These are phyloP conservation scores for Solidago caesia DNA, from an alignment of 129 eudicot genomes.

Conservation along the genomic window DNA sequence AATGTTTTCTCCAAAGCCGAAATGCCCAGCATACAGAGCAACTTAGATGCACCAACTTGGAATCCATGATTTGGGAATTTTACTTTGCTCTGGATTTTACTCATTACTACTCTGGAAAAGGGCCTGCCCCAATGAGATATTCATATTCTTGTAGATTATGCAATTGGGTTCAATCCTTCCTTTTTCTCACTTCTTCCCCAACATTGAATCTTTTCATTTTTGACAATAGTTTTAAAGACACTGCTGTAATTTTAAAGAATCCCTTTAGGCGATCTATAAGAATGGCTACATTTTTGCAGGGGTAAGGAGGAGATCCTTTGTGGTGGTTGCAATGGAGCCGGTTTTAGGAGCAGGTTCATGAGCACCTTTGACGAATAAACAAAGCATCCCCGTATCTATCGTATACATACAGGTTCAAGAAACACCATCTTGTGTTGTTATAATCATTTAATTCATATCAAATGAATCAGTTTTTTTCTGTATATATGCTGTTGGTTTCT, in stretches of 20 bases:
- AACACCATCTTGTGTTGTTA: background rate
- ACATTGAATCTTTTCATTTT: background rate
- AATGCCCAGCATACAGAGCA: background rate
- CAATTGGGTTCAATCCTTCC: background rate
- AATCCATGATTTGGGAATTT: background rate
- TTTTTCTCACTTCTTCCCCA: background rate
- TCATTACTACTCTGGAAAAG: conserved; percentile 6
- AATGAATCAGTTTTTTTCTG: background rate
- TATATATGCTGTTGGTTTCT: background rate
- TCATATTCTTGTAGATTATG: background rate
- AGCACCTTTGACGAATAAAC: conserved; percentile 36
- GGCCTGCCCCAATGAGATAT: background rate
- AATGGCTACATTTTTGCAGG: conserved; percentile 34
- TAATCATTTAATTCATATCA: background rate
- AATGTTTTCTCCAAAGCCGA: background rate
- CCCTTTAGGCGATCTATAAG: background rate
- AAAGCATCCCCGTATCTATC: background rate
- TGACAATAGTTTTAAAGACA: background rate
- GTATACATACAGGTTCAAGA: background rate
- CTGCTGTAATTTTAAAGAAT: background rate
- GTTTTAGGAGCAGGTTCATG: conserved; percentile 76
- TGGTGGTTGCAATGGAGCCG: conserved; percentile 80
- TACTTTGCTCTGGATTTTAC: conserved; percentile 13
- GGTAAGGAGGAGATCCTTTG: conserved; percentile 70
- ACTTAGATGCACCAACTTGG: background rate